Conservation (phyloP, 2,329 filamentous ascomycete species). For the Xylariaceae sp. region DNA sequence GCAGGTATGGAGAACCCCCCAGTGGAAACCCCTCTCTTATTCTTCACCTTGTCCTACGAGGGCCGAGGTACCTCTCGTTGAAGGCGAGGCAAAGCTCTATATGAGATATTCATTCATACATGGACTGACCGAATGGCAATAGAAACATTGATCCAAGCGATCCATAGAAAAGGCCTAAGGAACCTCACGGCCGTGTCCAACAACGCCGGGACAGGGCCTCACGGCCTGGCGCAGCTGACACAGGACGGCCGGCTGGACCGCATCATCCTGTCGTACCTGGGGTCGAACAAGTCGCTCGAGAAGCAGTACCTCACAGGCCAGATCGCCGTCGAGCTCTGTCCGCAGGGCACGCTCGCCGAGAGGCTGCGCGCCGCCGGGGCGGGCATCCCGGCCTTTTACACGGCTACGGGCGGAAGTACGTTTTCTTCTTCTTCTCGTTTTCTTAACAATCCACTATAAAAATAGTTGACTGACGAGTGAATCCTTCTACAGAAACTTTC, state of each 20-base stretch:
- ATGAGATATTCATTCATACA: too few species aligned
- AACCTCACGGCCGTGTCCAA: conserved; percentile 73
- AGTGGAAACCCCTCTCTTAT: too few species aligned
- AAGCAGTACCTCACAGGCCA: conserved; percentile 69
- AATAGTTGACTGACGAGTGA: conserved; percentile 5
- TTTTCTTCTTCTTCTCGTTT: conserved; percentile 13
- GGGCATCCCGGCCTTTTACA: conserved; percentile 77
- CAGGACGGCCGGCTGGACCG: conserved; percentile 65
- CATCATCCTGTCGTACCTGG: conserved; percentile 70
- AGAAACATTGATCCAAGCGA: conserved; percentile 67
- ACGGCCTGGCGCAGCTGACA: conserved; percentile 63
- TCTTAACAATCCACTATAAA: too few species aligned
- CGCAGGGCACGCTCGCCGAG: conserved; percentile 70
- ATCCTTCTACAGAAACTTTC: conserved; percentile 47
- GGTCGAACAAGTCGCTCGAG: conserved; percentile 72
- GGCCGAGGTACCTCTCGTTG: too few species aligned
- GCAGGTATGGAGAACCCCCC: too few species aligned
- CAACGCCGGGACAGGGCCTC: conserved; percentile 67
- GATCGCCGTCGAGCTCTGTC: conserved; percentile 69
- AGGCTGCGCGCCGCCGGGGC: conserved; percentile 67
- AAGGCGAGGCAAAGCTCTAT: too few species aligned
- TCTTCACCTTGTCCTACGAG: too few species aligned
- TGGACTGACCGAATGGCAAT: conserved; percentile 13
- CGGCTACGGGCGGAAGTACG: conserved; percentile 64
- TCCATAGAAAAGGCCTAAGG: conserved; percentile 54